These are phyloP conservation scores for Coprinellus micaceus DNA, from an alignment of 768 basidiomycete genomes.

Conservation along the genomic window DNA sequence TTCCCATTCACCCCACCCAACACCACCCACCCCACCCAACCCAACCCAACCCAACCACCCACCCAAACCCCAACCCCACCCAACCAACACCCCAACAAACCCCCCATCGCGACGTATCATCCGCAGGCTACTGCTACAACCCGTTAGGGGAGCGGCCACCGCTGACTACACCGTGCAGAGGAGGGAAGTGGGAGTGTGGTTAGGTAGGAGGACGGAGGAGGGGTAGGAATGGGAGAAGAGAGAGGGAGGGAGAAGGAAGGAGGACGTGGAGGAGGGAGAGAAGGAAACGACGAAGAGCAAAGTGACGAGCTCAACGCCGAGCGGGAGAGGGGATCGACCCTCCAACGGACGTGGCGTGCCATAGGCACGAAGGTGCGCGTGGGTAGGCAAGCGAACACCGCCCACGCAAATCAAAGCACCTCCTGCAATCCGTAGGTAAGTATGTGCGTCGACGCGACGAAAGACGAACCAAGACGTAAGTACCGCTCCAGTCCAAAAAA, in stretches of 20 bases:
- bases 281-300: background rate
- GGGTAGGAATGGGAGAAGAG: background rate
- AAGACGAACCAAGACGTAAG: background rate
- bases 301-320: background rate
- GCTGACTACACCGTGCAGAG: conserved; percentile 4
- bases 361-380: no score
- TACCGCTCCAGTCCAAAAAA: background rate
- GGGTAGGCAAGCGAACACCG: no score
- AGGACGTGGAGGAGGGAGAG: no score
- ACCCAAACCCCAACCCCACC: no score
- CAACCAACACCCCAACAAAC: background rate
- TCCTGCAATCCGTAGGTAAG: background rate
- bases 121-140: conserved; percentile 11
- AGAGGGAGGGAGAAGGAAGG: no score
- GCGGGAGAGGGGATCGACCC: no score
- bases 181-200: background rate
- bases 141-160: conserved; percentile 13
- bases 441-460: no score
- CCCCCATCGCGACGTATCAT: background rate
- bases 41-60: no score
- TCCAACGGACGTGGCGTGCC: no score
- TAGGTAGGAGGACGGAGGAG: background rate
- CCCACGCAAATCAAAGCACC: background rate
- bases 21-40: no score
- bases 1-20: no score